Base-by-base conservation (phyloP, 371 early-diverging fungal genomes). In the Pancytospora philotis region DNA sequence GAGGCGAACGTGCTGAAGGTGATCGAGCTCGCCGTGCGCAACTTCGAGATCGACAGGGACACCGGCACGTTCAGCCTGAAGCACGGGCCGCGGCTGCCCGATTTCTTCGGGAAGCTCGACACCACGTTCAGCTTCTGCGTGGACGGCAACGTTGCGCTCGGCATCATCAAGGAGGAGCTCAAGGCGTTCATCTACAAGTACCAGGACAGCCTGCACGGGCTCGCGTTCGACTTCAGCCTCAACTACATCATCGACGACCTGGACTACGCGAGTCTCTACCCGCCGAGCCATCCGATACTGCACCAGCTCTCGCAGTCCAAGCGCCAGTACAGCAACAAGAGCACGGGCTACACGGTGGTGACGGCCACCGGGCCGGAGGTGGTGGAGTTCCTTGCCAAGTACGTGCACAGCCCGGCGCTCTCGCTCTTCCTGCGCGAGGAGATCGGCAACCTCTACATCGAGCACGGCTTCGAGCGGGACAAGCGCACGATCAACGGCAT, bases 31-130 rank as follows among this genome's bases (percentile, higher is more conserved):
- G 16, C 35, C 22, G 35, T 36, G 32, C 25, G n/a, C 4, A 65
- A 6, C 63, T 65, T 65, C 31, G 39, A 65, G 39, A 3, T 65
- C 68, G 30, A 53, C 22, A 61, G 45, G 27, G 39, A 56, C n/a
- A 37, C 30, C 45, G 3, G n/a, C n/a, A n/a, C n/a, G n/a, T n/a
- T n/a, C n/a, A n/a, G n/a, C n/a, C n/a, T n/a, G n/a, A n/a, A n/a
- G n/a, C n/a, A n/a, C n/a, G n/a, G n/a, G n/a, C n/a, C n/a, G n/a
- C n/a, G n/a, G n/a, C n/a, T n/a, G n/a, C 45, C 3, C 3, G 51
- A 65, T 35, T 65, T 65, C 50, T 65, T 65, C 39, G 66, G 66
- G 3, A 65, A 52, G 8, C 6, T 57, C 35, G 41, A 48, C 8
- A 25, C 48, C 19, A 3, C 62, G 6, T 61, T 19, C 50, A 2